phyloP scores from a whole-genome alignment of 179 eudicot species.

The Carnegiea gigantea region DNA sequence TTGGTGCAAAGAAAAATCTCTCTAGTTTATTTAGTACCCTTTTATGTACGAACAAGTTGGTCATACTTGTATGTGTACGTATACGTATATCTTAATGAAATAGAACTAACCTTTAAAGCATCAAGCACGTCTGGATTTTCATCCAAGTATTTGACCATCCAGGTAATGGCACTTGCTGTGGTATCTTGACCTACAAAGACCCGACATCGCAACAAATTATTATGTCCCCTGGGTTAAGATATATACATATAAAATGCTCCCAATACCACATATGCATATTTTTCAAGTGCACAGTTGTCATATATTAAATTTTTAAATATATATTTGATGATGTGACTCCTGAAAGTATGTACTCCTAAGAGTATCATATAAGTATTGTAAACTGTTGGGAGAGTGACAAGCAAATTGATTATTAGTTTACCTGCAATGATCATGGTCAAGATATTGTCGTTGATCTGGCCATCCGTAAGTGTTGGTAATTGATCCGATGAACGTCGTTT shows the following conservation, averaged over 20 bases:
- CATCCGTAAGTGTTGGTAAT: conserved; percentile 20
- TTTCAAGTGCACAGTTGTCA: too few species aligned
- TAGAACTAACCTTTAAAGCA: conserved; percentile 22
- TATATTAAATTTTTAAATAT: too few species aligned
- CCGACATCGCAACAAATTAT: too few species aligned
- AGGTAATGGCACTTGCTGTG: conserved; percentile 35
- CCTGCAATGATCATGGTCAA: conserved; percentile 42
- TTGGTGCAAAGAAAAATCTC: too few species aligned
- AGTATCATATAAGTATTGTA: background rate
- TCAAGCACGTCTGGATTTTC: conserved; percentile 30
- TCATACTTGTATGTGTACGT: too few species aligned
- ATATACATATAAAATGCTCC: background rate
- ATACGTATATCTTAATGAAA: too few species aligned
- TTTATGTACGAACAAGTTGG: too few species aligned
- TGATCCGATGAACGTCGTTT: conserved; percentile 5
- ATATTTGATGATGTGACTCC: too few species aligned
- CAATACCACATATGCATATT: too few species aligned
- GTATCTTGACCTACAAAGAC: conserved; percentile 32
- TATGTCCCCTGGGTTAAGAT: too few species aligned
- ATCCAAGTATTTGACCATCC: conserved; percentile 41
- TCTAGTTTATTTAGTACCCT: too few species aligned
- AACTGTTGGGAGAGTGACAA: background rate
- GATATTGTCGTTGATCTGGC: conserved; percentile 35
- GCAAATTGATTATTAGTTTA: background rate
- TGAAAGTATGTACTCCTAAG: too few species aligned